A percentile compares a stretch with the other conserved stretches of the same genome.
These are phyloP conservation scores for Malus fusca DNA, from an alignment of 306 rosid species.

Conservation along the genomic window DNA sequence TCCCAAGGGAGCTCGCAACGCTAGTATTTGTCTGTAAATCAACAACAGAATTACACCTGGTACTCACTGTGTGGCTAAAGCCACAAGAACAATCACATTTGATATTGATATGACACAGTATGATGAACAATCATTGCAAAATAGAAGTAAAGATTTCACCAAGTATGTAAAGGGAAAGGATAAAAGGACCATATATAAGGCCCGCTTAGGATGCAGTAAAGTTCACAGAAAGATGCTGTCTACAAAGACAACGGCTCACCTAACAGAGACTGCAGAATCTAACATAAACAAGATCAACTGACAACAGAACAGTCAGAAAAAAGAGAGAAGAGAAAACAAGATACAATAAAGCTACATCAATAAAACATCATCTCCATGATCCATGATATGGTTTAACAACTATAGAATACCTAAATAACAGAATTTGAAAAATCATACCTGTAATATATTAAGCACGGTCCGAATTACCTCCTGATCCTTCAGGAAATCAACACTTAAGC, in stretches of 20 bases:
- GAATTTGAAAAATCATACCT: constrained; percentile 36
- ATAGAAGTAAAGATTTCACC: not conserved
- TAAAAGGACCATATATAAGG: not conserved
- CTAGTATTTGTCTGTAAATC: constrained; percentile 86
- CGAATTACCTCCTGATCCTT: constrained; percentile 89
- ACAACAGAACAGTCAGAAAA: not conserved
- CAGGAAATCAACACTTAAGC: constrained; percentile 69
- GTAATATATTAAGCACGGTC: constrained; percentile 88
- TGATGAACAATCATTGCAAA: not conserved
- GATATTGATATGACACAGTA: not conserved
- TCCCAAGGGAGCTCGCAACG: constrained; percentile 82
- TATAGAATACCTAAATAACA: not conserved
- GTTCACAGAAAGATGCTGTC: not conserved
- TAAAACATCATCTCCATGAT: not conserved
- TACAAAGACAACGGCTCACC: not conserved
- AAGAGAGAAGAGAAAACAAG: not conserved
- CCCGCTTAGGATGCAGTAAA: not conserved
- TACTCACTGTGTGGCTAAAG: not conserved
- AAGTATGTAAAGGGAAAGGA: not conserved
- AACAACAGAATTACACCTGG: not conserved
- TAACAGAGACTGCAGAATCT: not conserved
- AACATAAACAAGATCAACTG: not conserved
- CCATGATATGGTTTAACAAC: not conserved
- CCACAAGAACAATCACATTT: not conserved
- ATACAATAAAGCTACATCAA: not conserved